Evolutionary conservation across 441 rosid species (phyloP), one percentile per base, ranked within the genome.

Genomic region (Theobroma grandiflorum): DNA sequence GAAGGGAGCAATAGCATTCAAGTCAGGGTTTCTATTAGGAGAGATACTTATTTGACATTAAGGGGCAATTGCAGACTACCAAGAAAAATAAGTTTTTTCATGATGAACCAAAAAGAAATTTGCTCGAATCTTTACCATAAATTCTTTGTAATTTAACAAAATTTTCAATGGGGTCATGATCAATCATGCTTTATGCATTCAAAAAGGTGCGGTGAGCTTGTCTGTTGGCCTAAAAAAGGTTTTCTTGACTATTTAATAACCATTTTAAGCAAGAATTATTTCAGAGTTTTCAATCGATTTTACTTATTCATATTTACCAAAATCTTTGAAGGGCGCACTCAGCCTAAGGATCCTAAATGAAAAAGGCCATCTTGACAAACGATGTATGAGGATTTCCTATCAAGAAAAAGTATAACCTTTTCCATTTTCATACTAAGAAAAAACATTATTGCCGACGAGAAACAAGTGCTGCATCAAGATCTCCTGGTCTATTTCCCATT

Each of bases 291-390:
- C 7, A 11, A 4, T 10, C 33, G 31, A 59, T 1, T 26, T 10
- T 10, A 26, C 37, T 26, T 26, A 26, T 26, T 26, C 2, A 16
- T 37, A 61, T 26, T 59, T 65, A 4, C 15, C 49, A 38, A 38
- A 66, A 66, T 65, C 49, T 18, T 66, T 66, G 70, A 66, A 66
- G 22, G 70, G 31, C 47, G 70, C 70, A 66, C 70, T n/a, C 18
- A 18, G 15, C 9, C n/a, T 35, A 18, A 6, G 6, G 0, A 53
- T 53, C 58, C 22, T 53, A 53, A 53, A 53, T 18, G 59, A 53
- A 18, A 1, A 26, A 26, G 31, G 31, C 31, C 31, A 1, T 26
- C 31, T 26, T 26, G 31, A 26, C 31, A 26, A 26, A 26, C 1
- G 31, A 1, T 26, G 20, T 22, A 6, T 6, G 8, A 53, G 18